Percentiles rank a stretch among this genome's conserved stretches.
Evolutionary conservation across 345 rosid species (phyloP).

Genomic region (Brassica incana): DNA sequence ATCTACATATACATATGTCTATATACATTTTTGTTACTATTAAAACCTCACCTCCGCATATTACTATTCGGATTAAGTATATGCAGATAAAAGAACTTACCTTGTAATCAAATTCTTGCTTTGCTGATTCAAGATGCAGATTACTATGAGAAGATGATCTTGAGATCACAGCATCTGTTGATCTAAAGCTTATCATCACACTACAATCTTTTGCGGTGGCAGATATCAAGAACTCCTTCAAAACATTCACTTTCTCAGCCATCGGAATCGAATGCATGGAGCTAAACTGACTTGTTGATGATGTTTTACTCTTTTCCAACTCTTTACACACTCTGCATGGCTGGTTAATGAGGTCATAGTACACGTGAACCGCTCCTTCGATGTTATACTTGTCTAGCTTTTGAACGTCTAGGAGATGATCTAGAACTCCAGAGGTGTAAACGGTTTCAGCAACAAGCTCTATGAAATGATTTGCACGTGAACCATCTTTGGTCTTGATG

Average conservation of each 20-base stretch:
- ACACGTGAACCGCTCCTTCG: constrained; percentile 93
- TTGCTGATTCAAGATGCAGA: constrained; percentile 58
- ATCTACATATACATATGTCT: neutral
- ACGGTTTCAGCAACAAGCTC: constrained; percentile 73
- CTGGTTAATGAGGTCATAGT: constrained; percentile 59
- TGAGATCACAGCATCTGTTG: constrained; percentile 42
- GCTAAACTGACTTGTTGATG: constrained; percentile 27
- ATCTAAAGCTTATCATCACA: constrained; percentile 75
- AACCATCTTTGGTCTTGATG: constrained; percentile 55
- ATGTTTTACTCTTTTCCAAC: constrained; percentile 27
- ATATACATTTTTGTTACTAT: too few species aligned
- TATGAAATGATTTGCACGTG: constrained; percentile 53
- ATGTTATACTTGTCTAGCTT: constrained; percentile 68
- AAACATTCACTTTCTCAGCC: constrained; percentile 71
- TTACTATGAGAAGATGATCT: constrained; percentile 46
- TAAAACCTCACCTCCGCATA: too few species aligned
- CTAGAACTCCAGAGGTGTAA: constrained; percentile 55
- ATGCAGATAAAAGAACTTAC: constrained; percentile 30
- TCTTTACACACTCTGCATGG: constrained; percentile 69
- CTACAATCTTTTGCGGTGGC: constrained; percentile 93
- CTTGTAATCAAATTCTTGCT: constrained; percentile 79
- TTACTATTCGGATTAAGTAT: neutral
- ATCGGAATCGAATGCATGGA: constrained; percentile 63
- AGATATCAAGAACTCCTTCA: constrained; percentile 68
- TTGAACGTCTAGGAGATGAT: constrained; percentile 77